Percentiles rank a stretch among this genome's conserved stretches.
These are phyloP conservation scores for Tylopilus felleus DNA, from an alignment of 768 basidiomycete species.

Conservation along the genomic window DNA sequence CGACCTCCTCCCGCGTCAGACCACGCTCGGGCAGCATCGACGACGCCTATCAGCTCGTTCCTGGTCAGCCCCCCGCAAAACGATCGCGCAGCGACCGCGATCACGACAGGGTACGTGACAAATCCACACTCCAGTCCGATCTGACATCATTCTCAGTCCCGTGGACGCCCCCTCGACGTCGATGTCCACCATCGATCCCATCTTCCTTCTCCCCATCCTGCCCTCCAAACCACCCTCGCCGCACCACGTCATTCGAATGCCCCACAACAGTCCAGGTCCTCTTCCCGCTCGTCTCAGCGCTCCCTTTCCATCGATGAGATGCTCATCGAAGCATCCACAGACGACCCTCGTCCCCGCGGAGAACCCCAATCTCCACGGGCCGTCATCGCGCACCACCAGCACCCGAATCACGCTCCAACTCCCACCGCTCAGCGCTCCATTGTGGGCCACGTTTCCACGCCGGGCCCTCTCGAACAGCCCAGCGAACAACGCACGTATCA, in stretches of 20 bases:
- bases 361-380: conserved; percentile 32
- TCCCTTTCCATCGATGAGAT: conserved; percentile 45
- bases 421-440: conserved; percentile 19
- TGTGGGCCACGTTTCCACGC: conserved; percentile 20
- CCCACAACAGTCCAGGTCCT: conserved; percentile 26
- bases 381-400: conserved; percentile 31
- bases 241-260: conserved; percentile 14
- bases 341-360: conserved; percentile 33
- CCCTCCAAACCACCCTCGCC: conserved; percentile 10
- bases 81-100: conserved; percentile 41
- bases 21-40: conserved; percentile 46
- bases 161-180: conserved; percentile 19
- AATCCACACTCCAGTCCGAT: background rate
- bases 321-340: conserved; percentile 43
- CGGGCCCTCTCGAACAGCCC: conserved; percentile 32
- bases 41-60: conserved; percentile 28
- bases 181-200: conserved; percentile 28
- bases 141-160: conserved; percentile 15
- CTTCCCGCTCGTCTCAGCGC: conserved; percentile 34
- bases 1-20: conserved; percentile 33
- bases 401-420: conserved; percentile 21
- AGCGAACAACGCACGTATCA: conserved; percentile 47
- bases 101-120: conserved; percentile 22
- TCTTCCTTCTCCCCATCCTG: conserved; percentile 17
- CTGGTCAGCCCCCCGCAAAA: conserved; percentile 49